A percentile compares a stretch with the other conserved stretches of the same genome.
These are phyloP conservation scores for Murraya koenigii DNA, from an alignment of 345 rosid species.

Conservation along the genomic window DNA sequence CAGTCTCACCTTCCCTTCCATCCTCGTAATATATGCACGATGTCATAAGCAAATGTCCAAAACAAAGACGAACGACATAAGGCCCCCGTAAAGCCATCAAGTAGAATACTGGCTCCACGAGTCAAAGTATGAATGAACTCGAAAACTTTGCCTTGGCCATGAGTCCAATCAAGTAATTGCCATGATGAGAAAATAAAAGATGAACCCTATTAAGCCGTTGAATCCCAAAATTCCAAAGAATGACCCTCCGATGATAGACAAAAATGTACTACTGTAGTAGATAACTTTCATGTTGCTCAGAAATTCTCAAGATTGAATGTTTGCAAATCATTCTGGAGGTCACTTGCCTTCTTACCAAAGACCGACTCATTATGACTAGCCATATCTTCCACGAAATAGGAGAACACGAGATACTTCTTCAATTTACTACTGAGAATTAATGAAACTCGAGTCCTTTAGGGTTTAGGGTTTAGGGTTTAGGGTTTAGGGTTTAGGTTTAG, in stretches of 20 bases:
- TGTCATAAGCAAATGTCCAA: constrained; percentile 99
- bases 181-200: constrained; percentile 83
- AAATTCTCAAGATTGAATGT: constrained; percentile 73
- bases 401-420: constrained; percentile 11
- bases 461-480: too few species aligned
- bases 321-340: constrained; percentile 51
- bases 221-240: constrained; percentile 89
- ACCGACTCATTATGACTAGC: constrained; percentile 48
- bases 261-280: constrained; percentile 92
- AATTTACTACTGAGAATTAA: not conserved
- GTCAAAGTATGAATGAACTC: constrained; percentile 66
- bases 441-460: not conserved
- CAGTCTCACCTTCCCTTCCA: not conserved
- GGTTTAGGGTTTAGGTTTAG: too few species aligned
- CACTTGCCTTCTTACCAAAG: constrained; percentile 64
- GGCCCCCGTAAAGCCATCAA: constrained; percentile 95
- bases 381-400: constrained; percentile 34
- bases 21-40: constrained; percentile 88
- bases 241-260: constrained; percentile 84
- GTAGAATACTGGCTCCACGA: constrained; percentile 67
- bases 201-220: constrained; percentile 76
- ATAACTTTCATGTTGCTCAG: constrained; percentile 90
- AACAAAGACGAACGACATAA: constrained; percentile 97
- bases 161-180: constrained; percentile 71
- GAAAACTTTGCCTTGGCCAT: constrained; percentile 85